Base-by-base conservation (phyloP, 345 rosid genomes). In the Firmiana major region DNA sequence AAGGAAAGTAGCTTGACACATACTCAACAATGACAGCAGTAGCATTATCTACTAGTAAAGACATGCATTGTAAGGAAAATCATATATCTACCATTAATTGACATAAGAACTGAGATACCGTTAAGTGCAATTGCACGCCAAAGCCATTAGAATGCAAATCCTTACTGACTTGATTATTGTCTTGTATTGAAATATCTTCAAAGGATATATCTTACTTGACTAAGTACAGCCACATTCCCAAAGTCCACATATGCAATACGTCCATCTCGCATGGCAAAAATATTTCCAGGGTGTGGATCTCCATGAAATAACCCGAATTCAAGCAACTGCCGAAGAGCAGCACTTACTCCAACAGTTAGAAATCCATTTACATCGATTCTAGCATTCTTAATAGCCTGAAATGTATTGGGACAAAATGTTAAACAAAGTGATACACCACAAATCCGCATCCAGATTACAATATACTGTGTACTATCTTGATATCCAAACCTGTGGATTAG, bases 281-380 rank as follows among this genome's bases (percentile, higher is more conserved):
- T 90, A 81, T 95, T 95, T 81, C 99, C 99, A 88, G 99, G 99
- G 83, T 95, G 99, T 43, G 99, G 99, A 87, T 95, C 99, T 75
- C 99, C 98, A 78, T 95, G 99, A 84, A 95, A 93, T 53, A 95
- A 87, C 51, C 99, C 99, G 31, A 95, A 93, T 84, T 95, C 99
- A 42, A 95, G 88, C 85, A 95, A 83, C 79, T 95, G 99, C 63
- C 98, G 81, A 64, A 95, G 75, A 81, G 99, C 99, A 84, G 99
- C 98, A 86, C 99, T 95, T 64, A 95, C 99, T 62, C 99, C 98
- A 84, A 95, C 90, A 19, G 97, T 95, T 75, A 95, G 84, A 85
- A 95, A 93, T 75, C 95, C 99, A 86, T 87, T 84, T 76, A 95
- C 76, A 79, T 95, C 98, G 28, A 95, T 88, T 67, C 99, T 97